Conservation (phyloP, 768 basidiomycete genomes). For the Tubosaeta sp. region DNA sequence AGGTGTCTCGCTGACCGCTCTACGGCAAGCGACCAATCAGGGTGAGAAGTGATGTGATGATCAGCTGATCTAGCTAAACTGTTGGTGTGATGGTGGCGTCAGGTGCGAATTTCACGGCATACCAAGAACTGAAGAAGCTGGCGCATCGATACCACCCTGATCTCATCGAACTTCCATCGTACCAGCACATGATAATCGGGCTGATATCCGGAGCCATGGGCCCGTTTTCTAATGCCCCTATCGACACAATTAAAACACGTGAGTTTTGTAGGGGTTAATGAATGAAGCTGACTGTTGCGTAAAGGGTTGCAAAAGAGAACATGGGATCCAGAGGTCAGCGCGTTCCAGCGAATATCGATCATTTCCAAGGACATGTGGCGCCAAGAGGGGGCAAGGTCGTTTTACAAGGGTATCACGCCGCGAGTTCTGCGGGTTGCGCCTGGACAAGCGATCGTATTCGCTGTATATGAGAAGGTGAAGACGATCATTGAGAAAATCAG, state of each 20-base stretch:
- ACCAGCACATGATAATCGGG: constrained; percentile 94
- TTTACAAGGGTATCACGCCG: constrained; percentile 99
- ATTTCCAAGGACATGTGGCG: constrained; percentile 94
- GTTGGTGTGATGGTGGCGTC: background rate
- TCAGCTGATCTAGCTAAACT: background rate
- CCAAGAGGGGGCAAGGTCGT: constrained; percentile 81
- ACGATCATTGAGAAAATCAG: constrained; percentile 63
- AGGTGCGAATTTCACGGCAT: constrained; percentile 98
- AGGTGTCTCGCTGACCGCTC: constrained; percentile 88
- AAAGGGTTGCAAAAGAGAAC: constrained; percentile 83
- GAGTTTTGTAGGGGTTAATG: constrained; percentile 22
- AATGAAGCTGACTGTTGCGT: background rate
- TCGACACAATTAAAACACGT: constrained; percentile 95
- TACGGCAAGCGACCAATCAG: constrained; percentile 97
- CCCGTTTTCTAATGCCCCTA: constrained; percentile 96
- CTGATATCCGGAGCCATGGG: constrained; percentile 97
- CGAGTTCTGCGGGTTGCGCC: constrained; percentile 95
- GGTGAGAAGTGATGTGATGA: constrained; percentile 42
- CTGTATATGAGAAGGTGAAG: constrained; percentile 92
- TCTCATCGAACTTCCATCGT: constrained; percentile 76
- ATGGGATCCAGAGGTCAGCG: constrained; percentile 66
- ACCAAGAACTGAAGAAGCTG: constrained; percentile 92
- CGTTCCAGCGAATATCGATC: constrained; percentile 70
- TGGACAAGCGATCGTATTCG: constrained; percentile 95
- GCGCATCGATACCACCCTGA: constrained; percentile 78